Evolutionary conservation across 2,329 filamentous ascomycete species (phyloP).

Genomic region (Exophiala viscosa): DNA sequence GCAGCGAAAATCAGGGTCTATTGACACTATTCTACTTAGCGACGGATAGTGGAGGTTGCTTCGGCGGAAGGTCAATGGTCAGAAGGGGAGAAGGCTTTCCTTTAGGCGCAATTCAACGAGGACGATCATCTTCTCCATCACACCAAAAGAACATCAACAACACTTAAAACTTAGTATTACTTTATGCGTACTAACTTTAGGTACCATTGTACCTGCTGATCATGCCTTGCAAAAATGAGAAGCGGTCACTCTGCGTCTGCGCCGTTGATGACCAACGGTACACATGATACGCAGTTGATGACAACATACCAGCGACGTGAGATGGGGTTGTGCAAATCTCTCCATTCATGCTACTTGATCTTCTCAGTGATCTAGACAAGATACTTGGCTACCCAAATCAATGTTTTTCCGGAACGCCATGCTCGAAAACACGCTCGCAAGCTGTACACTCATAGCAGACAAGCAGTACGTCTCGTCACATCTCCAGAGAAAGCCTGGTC

Average conservation of each 20-base stretch:
- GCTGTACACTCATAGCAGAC: background rate
- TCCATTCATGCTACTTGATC: background rate
- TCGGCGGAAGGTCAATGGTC: background rate
- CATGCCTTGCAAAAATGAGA: too few relatives aligned
- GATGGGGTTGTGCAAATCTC: too few relatives aligned
- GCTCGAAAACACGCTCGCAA: constrained; percentile 2
- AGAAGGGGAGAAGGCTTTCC: background rate
- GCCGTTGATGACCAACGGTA: too few relatives aligned
- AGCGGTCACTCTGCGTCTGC: too few relatives aligned
- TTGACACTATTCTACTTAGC: background rate
- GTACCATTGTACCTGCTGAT: too few relatives aligned
- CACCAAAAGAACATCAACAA: too few relatives aligned
- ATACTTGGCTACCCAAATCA: background rate
- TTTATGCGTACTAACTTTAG: too few relatives aligned
- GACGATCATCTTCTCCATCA: too few relatives aligned
- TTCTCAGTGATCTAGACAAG: background rate
- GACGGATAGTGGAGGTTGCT: background rate
- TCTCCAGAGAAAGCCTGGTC: background rate
- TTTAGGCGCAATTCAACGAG: too few relatives aligned
- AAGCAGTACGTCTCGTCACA: background rate
- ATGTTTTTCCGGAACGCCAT: constrained; percentile 1
- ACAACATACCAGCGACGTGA: too few relatives aligned
- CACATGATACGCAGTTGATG: too few relatives aligned
- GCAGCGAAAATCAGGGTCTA: background rate
- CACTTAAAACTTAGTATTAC: too few relatives aligned